phyloP scores from a whole-genome alignment of 1,139 yeast species.

The Kurtzmaniella quercitrusa region DNA sequence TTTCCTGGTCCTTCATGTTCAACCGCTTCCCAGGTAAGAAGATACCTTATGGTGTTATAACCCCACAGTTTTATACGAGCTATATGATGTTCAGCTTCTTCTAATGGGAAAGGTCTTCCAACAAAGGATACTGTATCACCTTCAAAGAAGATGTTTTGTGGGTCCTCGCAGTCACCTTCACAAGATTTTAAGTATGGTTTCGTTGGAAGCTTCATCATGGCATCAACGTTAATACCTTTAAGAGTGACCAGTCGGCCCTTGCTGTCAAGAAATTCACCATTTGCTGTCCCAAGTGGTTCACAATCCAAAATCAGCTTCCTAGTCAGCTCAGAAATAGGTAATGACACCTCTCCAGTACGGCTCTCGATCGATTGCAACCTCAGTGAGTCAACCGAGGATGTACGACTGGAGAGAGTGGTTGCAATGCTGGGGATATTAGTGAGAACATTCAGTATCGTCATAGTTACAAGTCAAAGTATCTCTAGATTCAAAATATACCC shows the following conservation, averaged over 20 bases:
- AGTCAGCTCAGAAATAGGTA: background rate
- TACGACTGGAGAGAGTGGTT: background rate
- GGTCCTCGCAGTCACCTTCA: constrained; percentile 39
- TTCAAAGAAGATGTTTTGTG: constrained; percentile 50
- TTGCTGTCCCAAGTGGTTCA: constrained; percentile 24
- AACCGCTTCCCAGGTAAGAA: constrained; percentile 88
- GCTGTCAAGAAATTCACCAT: constrained; percentile 60
- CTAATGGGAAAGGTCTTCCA: constrained; percentile 74
- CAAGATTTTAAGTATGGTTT: constrained; percentile 54
- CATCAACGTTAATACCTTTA: constrained; percentile 82
- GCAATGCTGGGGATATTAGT: background rate
- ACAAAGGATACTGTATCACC: constrained; percentile 76
- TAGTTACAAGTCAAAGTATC: background rate
- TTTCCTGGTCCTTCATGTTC: constrained; percentile 86
- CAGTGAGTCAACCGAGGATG: background rate
- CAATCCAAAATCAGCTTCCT: constrained; percentile 22
- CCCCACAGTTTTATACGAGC: constrained; percentile 75
- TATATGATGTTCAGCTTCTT: constrained; percentile 68
- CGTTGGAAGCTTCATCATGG: constrained; percentile 68
- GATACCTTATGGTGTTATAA: constrained; percentile 69
- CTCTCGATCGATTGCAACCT: background rate
- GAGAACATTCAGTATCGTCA: background rate
- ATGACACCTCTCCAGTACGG: background rate
- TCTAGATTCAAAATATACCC: too few species aligned
- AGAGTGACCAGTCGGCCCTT: constrained; percentile 58